Evolutionary conservation across 331 rosid genomes (phyloP).

Genomic region (Spiraea crenata): DNA sequence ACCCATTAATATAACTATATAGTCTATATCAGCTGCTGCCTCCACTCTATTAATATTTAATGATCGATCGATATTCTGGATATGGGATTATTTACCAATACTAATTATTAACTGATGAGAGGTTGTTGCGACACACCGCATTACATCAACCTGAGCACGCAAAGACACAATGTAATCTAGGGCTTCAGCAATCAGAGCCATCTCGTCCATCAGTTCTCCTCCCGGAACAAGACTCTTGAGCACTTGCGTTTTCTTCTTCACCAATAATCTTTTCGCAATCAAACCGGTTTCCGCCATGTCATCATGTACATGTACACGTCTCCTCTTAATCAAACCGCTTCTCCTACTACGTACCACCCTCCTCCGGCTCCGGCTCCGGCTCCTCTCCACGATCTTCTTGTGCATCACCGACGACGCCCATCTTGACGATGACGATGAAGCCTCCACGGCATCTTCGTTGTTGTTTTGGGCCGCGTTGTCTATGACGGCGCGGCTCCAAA

Average conservation of each 20-base stretch:
- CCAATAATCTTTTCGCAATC: slow-evolving; percentile 47
- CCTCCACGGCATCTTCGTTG: slow-evolving; percentile 6
- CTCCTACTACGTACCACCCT: background rate
- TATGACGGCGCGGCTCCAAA: slow-evolving; percentile 70
- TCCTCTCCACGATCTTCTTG: slow-evolving; percentile 45
- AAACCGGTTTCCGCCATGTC: slow-evolving; percentile 18
- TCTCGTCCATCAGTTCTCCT: slow-evolving; percentile 61
- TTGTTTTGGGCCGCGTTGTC: slow-evolving; percentile 30
- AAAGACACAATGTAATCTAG: slow-evolving; percentile 72
- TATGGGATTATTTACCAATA: background rate
- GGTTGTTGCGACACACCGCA: slow-evolving; percentile 56
- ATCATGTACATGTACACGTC: background rate
- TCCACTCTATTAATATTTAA: no score
- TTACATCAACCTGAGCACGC: slow-evolving; percentile 76
- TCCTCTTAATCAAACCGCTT: background rate
- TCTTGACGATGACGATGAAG: background rate
- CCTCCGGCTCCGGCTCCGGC: slow-evolving; percentile 37
- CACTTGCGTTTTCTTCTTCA: slow-evolving; percentile 47
- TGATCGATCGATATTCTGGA: no score
- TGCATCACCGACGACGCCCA: slow-evolving; percentile 26
- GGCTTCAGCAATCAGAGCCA: slow-evolving; percentile 69
- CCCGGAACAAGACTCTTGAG: slow-evolving; percentile 73
- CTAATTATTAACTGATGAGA: slow-evolving; percentile 28
- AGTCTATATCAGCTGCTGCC: no score
- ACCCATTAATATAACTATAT: slow-evolving; percentile 20